A percentile compares a stretch with the other conserved stretches of the same genome.
Evolutionary conservation across 352 stramenopile species (phyloP).

Genomic region (Ophiocytium majus): DNA sequence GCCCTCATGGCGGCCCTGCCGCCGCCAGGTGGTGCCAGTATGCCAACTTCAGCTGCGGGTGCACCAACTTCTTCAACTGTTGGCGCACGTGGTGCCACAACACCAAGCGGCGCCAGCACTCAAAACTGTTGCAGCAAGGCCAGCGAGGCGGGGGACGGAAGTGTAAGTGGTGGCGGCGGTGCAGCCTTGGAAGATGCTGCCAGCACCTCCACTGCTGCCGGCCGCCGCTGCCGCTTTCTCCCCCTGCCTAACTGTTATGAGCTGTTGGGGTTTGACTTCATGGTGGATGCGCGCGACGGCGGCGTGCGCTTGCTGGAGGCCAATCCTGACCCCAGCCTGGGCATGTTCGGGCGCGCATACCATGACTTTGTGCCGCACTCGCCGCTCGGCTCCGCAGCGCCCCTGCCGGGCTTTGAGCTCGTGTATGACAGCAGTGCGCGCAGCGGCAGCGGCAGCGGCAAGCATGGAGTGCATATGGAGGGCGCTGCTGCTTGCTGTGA

Average conservation of each 20-base stretch:
- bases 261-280: not conserved
- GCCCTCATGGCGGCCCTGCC: not conserved
- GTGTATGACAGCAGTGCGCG: not conserved
- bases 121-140: too few relatives aligned
- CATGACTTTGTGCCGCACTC: not conserved
- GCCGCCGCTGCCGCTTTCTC: not conserved
- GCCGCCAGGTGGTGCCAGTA: too few relatives aligned
- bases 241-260: not conserved
- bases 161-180: too few relatives aligned
- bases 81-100: too few relatives aligned
- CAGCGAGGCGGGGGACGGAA: too few relatives aligned
- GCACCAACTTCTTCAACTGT: too few relatives aligned
- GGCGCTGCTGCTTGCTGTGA: too few relatives aligned
- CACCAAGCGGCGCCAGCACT: too few relatives aligned
- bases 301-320: not conserved
- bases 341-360: not conserved
- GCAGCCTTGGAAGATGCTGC: too few relatives aligned
- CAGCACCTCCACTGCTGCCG: too few relatives aligned
- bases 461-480: too few relatives aligned
- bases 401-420: not conserved
- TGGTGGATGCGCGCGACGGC: not conserved
- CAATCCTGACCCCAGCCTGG: not conserved
- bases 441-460: not conserved
- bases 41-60: too few relatives aligned
- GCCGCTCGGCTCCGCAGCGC: not conserved